These are phyloP conservation scores for Poteriospumella lacustris DNA, from an alignment of 108 stramenopile species.

Conservation along the genomic window DNA sequence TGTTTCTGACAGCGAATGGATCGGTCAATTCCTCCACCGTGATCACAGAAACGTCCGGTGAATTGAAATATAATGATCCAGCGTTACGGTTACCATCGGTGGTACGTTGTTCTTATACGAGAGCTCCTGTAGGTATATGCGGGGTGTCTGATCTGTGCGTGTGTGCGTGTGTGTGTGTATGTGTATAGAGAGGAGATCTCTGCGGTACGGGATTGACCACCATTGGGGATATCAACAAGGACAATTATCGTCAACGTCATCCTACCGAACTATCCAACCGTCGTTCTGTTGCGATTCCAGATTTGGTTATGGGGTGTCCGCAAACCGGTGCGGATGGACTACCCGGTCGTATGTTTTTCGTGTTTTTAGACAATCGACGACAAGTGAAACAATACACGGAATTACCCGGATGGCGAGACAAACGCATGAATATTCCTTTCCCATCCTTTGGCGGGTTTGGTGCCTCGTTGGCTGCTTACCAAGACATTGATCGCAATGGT, in stretches of 20 bases:
- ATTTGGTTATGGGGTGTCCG: constrained; percentile 13
- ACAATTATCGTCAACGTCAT: not conserved
- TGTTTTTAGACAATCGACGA: not conserved
- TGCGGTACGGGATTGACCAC: not conserved
- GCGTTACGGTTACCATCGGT: too few relatives aligned
- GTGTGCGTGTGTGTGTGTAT: not conserved
- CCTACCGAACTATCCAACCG: not conserved
- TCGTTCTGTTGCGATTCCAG: not conserved
- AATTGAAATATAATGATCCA: too few relatives aligned
- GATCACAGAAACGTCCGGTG: not conserved
- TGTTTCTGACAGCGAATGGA: not conserved
- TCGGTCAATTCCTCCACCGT: not conserved
- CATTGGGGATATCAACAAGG: constrained; percentile 4
- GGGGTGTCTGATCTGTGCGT: too few relatives aligned
- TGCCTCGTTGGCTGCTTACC: not conserved
- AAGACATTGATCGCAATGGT: not conserved
- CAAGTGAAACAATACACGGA: not conserved
- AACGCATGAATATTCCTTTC: not conserved
- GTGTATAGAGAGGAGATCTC: not conserved
- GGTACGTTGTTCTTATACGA: too few relatives aligned
- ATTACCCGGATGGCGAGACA: not conserved
- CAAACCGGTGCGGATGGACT: not conserved
- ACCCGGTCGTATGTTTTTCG: not conserved
- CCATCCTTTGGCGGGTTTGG: not conserved
- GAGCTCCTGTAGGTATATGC: too few relatives aligned